These are phyloP conservation scores for Suillus variegatus DNA, from an alignment of 768 basidiomycete genomes.

Conservation along the genomic window DNA sequence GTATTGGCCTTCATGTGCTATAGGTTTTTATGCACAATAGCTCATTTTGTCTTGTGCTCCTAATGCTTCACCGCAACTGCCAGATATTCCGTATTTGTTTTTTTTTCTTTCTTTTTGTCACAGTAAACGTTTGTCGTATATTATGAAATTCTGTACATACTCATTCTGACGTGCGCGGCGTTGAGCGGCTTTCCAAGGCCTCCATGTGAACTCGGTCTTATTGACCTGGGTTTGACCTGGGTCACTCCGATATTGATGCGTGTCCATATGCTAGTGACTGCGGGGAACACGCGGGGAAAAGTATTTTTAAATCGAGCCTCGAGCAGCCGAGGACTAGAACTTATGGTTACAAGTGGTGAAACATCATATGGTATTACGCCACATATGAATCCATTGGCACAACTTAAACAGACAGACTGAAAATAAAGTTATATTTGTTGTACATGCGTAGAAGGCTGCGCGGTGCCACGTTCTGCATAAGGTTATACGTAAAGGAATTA, in stretches of 20 bases:
- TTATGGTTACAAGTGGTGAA: not conserved
- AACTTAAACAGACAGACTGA: not conserved
- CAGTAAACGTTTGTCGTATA: conserved; percentile 14
- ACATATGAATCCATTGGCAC: not conserved
- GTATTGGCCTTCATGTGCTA: conserved; percentile 10
- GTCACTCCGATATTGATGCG: not conserved
- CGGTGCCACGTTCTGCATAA: not conserved
- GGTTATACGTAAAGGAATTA: conserved; percentile 6
- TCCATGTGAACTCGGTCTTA: not conserved
- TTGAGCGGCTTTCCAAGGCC: not conserved
- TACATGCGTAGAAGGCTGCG: conserved; percentile 6
- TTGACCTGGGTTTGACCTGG: too few species aligned
- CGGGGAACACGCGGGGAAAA: not conserved
- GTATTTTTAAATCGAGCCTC: not conserved
- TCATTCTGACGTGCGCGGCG: not conserved
- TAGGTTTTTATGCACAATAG: conserved; percentile 8
- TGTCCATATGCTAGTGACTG: not conserved
- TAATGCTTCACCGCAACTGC: conserved; percentile 1
- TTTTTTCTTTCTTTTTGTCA: conserved; percentile 7
- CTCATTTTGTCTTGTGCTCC: conserved; percentile 10
- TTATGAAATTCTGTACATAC: conserved; percentile 10
- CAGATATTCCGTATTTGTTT: conserved; percentile 1
- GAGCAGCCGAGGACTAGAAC: not conserved
- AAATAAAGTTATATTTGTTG: not conserved
- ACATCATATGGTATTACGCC: not conserved